Evolutionary conservation across 192 early-diverging fungal genomes (phyloP), one percentile per base, ranked within the genome.

Genomic region (Podila epicladia): DNA sequence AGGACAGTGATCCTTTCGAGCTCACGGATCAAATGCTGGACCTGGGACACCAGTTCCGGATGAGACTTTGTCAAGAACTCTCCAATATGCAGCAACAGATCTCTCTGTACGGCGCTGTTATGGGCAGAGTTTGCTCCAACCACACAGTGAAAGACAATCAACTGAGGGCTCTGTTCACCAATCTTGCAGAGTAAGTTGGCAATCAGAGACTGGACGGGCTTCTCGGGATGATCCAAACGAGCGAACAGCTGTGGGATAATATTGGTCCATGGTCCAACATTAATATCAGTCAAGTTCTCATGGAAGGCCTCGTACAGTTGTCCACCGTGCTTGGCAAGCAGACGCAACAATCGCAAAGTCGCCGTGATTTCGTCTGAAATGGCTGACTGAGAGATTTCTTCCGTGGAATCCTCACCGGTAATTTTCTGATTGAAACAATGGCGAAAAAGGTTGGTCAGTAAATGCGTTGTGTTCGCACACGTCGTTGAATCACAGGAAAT

Each of bases 181-280:
- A 95, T 93, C 60, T 87, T 76, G 58, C 86, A 83, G 3, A 95
- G 65, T 0, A 95, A 64, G 33, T 84, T 85, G 15, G 82, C 75
- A 26, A 92, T 83, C 29, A 84, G 61, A 11, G 86, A 66, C 22
- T 89, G 82, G 3, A 93, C 91, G 38, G 83, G 83, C 11, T 75
- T 48, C 5, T 89, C 85, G 2, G 90, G 91, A 65, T 95, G 92
- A 35, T 89, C 80, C 13, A 95, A 69, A 49, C 92, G 86, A 0
- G 93, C 85, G 77, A 94, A 94, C 15, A 96, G 74, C 73, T 96
- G 94, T 4, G 93, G 94, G 33, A 92, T 87, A 17, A 96, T 85
- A 9, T 73, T 72, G 51, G 90, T 84, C 94, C 94, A 95, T 4
- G 80, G 71, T 22, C 66, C 59, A 45, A 86, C 82, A 45, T 74